Evolutionary conservation across 2,329 filamentous ascomycete genomes (phyloP), one percentile per base, ranked within the genome.

Genomic region (Cercospora sojina): DNA sequence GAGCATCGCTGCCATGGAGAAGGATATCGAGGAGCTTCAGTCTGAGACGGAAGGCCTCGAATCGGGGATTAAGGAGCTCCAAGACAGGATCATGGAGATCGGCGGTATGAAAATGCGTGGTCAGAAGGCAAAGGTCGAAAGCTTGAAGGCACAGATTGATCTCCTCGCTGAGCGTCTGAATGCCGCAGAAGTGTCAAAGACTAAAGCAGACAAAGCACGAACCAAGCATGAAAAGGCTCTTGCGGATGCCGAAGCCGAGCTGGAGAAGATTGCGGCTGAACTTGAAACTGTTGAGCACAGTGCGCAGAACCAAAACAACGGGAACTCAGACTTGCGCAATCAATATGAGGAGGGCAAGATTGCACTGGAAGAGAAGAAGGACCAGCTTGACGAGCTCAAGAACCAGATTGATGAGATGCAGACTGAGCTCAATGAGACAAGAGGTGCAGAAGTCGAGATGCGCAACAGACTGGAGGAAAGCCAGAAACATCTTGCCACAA

Each of bases 41-140:
- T 84, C 87, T 9, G 92, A 98, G 79, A 97, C 91, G n/a, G 87
- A 91, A 1, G 95, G 90, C 55, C 88, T 97, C 8, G 95, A 99
- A 77, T 89, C 90, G 27, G 95, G 98, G 79, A 98, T 99, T 80
- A 94, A 96, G 80, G 85, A 85, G 20, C 84, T 99, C 1, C 94
- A 99, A 77, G 90, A 95, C 84, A 96, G 93, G 83, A 99, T 99
- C 75, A 98, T 99, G 95, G 90, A 97, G 79, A 90, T 97, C 69
- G 95, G 95, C 75, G 95, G 95, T 79, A 93, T 98, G 74, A 93
- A 92, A 80, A 87, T 99, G 18, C 90, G 95, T 64, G 87, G 90
- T 18, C 94, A 99, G 77, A 93, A 95, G 73, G 89, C 92, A 68
- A 96, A 91, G 82, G 93, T 99, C 35, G 94, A 98, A 76, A 86